Evolutionary conservation across 345 rosid genomes (phyloP).

Genomic region (Salix udensis): DNA sequence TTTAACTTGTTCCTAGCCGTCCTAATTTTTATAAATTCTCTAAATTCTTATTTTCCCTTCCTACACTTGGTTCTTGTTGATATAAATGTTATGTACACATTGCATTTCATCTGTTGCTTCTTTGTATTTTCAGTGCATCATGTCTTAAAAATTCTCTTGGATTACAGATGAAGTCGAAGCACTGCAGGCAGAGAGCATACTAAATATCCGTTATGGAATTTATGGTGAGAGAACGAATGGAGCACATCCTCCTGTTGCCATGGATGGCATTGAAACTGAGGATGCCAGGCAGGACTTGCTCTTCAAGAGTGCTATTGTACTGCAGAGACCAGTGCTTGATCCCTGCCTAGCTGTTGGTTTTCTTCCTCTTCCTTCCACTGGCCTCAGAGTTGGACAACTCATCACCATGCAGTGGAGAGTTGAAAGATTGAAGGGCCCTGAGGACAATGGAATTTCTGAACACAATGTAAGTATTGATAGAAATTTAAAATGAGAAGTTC

Average conservation of each 20-base stretch:
- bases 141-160: constrained; percentile 10
- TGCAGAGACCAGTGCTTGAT: constrained; percentile 90
- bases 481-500: background rate
- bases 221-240: constrained; percentile 72
- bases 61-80: no score
- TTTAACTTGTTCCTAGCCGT: no score
- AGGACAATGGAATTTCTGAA: constrained; percentile 34
- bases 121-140: background rate
- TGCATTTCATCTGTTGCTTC: no score
- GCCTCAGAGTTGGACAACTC: constrained; percentile 88
- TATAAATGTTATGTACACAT: no score
- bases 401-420: constrained; percentile 83
- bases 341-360: constrained; percentile 92
- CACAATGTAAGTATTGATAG: constrained; percentile 43
- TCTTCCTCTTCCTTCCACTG: constrained; percentile 71
- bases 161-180: constrained; percentile 44
- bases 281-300: constrained; percentile 49
- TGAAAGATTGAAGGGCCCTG: constrained; percentile 69
- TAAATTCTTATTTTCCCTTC: no score
- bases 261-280: constrained; percentile 35
- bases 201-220: constrained; percentile 73
- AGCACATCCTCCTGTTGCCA: constrained; percentile 73
- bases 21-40: no score
- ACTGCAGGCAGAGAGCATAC: constrained; percentile 52
- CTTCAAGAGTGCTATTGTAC: constrained; percentile 69